phyloP scores from a whole-genome alignment of 345 rosid species.

The Rhizophora mangle region DNA sequence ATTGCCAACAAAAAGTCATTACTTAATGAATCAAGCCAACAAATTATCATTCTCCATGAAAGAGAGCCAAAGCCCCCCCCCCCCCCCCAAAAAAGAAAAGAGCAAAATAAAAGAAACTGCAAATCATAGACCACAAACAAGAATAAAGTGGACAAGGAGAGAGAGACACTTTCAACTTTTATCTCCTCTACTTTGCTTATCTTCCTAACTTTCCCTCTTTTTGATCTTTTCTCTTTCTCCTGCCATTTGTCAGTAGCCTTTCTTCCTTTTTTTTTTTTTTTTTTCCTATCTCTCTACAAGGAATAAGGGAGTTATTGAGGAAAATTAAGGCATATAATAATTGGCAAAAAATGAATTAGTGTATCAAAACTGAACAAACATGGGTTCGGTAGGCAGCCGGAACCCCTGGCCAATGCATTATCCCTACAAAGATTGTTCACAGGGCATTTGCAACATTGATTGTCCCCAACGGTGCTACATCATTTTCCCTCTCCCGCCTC shows the following conservation, averaged over 20 bases:
- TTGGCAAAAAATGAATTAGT: constrained; percentile 3
- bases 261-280: neutral
- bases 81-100: neutral
- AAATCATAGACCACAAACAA: neutral
- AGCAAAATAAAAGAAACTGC: neutral
- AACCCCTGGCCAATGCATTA: constrained; percentile 48
- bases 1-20: neutral
- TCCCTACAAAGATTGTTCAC: constrained; percentile 71
- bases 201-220: constrained; percentile 22
- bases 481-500: constrained; percentile 76
- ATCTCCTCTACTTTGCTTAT: constrained; percentile 33
- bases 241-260: neutral
- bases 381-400: constrained; percentile 42
- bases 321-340: neutral
- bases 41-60: constrained; percentile 1
- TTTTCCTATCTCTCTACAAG: neutral
- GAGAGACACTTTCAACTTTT: constrained; percentile 26
- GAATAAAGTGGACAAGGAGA: constrained; percentile 27
- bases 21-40: constrained; percentile 10
- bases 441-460: constrained; percentile 68
- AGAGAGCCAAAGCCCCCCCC: neutral
- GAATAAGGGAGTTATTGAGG: too few relatives aligned
- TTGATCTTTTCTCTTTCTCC: constrained; percentile 2
- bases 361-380: neutral
- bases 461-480: constrained; percentile 89